phyloP scores from a whole-genome alignment of 805 yeast genomes.

The Yarrowia phangngaensis region DNA sequence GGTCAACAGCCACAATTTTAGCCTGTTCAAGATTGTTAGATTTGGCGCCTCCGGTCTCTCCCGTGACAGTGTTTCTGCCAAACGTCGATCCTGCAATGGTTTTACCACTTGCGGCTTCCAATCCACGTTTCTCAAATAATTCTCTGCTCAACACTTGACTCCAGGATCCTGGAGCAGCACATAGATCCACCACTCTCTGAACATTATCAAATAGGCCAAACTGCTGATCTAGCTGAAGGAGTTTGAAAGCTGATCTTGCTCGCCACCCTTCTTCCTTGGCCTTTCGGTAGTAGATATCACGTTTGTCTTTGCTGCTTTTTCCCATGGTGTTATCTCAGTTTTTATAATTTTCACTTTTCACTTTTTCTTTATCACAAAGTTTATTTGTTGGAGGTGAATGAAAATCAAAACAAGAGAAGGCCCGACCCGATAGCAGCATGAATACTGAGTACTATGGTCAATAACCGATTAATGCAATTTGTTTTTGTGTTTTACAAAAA shows the following conservation, averaged over 20 bases:
- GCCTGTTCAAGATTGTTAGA: constrained; percentile 39
- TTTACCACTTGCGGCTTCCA: constrained; percentile 12
- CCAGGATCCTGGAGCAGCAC: constrained; percentile 99
- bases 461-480: too few species aligned
- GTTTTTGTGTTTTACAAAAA: too few species aligned
- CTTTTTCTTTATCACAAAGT: too few species aligned
- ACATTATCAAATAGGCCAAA: constrained; percentile 73
- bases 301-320: constrained; percentile 87
- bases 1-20: constrained; percentile 87
- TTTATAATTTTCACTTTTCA: too few species aligned
- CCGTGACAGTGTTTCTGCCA: constrained; percentile 8
- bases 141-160: constrained; percentile 85
- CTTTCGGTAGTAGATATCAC: constrained; percentile 82
- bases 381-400: too few species aligned
- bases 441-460: too few species aligned
- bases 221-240: constrained; percentile 85
- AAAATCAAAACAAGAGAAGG: too few species aligned
- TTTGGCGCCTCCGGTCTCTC: constrained; percentile 13
- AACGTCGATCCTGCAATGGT: constrained; percentile 11
- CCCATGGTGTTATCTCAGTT: too few species aligned
- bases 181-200: constrained; percentile 84
- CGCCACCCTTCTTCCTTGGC: constrained; percentile 99
- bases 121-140: constrained; percentile 27
- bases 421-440: too few species aligned
- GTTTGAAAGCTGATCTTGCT: constrained; percentile 93